These are phyloP conservation scores for Spongospora subterranea DNA, from an alignment of 208 protist genomes.

Conservation along the genomic window DNA sequence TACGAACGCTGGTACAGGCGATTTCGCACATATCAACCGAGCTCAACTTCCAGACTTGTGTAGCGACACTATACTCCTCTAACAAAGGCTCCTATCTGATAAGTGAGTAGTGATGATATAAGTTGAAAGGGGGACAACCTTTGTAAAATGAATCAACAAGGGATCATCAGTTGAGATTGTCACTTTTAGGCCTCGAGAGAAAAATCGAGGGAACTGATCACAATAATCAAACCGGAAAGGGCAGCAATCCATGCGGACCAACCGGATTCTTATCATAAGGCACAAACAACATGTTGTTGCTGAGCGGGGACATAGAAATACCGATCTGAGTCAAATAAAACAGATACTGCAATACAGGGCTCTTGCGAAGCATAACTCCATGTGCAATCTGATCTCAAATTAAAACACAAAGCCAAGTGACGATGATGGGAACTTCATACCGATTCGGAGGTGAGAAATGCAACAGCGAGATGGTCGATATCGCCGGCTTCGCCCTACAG, in stretches of 20 bases:
- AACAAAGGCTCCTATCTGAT: constrained; percentile 88
- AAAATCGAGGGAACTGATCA: constrained; percentile 80
- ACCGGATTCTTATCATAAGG: constrained; percentile 91
- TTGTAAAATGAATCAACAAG: constrained; percentile 93
- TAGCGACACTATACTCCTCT: constrained; percentile 97
- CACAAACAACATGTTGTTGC: constrained; percentile 98
- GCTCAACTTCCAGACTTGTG: constrained; percentile 93
- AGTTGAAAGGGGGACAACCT: constrained; percentile 5
- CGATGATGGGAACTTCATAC: not conserved
- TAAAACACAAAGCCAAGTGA: not conserved
- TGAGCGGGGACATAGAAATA: constrained; percentile 97
- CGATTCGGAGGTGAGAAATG: constrained; percentile 79
- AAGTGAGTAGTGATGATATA: not conserved
- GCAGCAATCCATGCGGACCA: not conserved
- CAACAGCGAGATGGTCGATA: constrained; percentile 74
- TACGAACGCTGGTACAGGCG: constrained; percentile 93
- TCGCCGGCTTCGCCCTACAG: constrained; percentile 62
- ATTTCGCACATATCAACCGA: constrained; percentile 96
- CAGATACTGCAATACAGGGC: constrained; percentile 94
- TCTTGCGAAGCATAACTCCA: constrained; percentile 65
- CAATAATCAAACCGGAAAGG: not conserved
- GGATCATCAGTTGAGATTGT: constrained; percentile 96
- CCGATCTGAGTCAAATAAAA: constrained; percentile 96
- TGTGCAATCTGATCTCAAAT: constrained; percentile 25
- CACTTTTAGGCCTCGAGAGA: constrained; percentile 92